Base-by-base conservation (phyloP, 2,329 filamentous ascomycete species). In the Xylaria sp. region DNA sequence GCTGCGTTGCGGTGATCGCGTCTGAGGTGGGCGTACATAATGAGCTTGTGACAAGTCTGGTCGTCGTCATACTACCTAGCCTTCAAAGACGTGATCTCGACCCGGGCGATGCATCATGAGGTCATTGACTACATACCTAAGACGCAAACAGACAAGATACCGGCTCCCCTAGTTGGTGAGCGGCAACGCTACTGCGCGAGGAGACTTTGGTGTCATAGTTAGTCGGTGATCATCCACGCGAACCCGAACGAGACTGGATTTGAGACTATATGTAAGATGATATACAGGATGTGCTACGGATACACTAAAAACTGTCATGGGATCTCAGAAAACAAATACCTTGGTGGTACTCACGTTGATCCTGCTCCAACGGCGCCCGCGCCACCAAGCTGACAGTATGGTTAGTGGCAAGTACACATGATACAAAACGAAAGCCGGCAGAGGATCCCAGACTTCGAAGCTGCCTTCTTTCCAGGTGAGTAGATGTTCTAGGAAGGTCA, bases 291-390 rank as follows among this genome's bases (percentile, higher is more conserved):
- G 37, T 42, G 37, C 9, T 42, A 42, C 13, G 13, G 9, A 42
- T 42, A 42, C 37, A 42, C 37, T 42, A 42, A 42, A 13, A 42
- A 30, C 23, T 30, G 23, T 13, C 37, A 42, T 42, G 13, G 39
- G 19, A 54, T 8, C 11, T 63, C 44, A 67, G 39, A 62, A 65
- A n/a, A 50, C 30, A 39, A 71, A 70, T 59, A 70, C 63, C 42
- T 71, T 85, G 30, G 77, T 79, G 10, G 87, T 90, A 66, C 85
- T 88, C 2, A 89, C 84, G 71, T 90, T 90, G 44, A 88, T 70
- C 61, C 85, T 76, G 62, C 81, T 86, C 87, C 87, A 90, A 59
- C 74, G 76, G 62, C 68, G 76, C 1, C 82, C 78, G 3, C 69
- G 69, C 67, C 70, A 70, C 58, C 81, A 74, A 54, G 73, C 76